Conservation (phyloP, 352 stramenopile genomes). For the Chrysophaeum taylorii region DNA sequence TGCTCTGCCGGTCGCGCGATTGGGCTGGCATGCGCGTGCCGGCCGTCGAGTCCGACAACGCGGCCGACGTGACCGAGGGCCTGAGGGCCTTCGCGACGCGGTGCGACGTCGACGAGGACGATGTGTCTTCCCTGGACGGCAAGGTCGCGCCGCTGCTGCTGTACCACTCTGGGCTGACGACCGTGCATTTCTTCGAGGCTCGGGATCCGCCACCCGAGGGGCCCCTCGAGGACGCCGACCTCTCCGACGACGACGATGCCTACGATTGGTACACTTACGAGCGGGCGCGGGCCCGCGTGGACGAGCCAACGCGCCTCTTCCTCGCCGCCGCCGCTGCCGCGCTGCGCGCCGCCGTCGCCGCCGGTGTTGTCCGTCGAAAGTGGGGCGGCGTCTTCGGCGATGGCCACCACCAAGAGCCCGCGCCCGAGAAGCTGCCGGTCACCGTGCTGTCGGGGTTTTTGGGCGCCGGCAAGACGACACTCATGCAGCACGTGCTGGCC, state of each 20-base stretch:
- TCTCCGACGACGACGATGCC: slow-evolving; percentile 36
- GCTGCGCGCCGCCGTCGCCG: no score
- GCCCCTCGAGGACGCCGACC: slow-evolving; percentile 32
- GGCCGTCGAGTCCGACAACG: slow-evolving; percentile 23
- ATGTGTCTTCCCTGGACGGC: slow-evolving; percentile 24
- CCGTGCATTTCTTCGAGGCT: slow-evolving; percentile 35
- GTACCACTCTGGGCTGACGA: slow-evolving; percentile 27
- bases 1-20: slow-evolving; percentile 33
- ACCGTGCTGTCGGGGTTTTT: slow-evolving; percentile 40
- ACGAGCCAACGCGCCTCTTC: no score
- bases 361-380: no score
- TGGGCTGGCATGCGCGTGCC: slow-evolving; percentile 40
- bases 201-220: slow-evolving; percentile 33
- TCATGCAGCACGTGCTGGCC: slow-evolving; percentile 44
- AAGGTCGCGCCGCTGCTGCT: slow-evolving; percentile 30
- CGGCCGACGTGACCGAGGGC: background rate
- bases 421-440: no score
- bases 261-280: slow-evolving; percentile 45
- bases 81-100: slow-evolving; percentile 24
- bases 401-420: no score
- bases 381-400: no score
- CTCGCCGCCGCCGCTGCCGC: no score
- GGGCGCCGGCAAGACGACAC: slow-evolving; percentile 46
- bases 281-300: no score
- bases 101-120: slow-evolving; percentile 32